Conservation (phyloP, 495 filamentous ascomycete genomes). For the Oidiodendron maius region DNA sequence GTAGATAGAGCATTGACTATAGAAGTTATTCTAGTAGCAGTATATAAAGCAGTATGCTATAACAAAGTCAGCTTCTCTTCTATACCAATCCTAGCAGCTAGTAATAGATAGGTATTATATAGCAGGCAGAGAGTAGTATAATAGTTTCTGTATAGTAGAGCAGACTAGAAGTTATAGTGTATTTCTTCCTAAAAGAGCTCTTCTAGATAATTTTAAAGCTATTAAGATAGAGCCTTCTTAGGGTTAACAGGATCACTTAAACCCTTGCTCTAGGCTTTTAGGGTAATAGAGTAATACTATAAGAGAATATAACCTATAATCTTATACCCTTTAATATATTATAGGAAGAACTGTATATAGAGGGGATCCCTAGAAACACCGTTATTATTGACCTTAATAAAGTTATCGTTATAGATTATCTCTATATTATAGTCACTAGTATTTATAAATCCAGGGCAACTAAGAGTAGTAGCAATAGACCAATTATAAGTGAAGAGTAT, state of each 20-base stretch:
- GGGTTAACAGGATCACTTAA: conserved; percentile 94
- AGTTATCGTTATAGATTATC: conserved; percentile 95
- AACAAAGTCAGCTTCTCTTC: conserved; percentile 88
- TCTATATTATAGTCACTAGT: conserved; percentile 97
- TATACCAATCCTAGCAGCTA: conserved; percentile 53
- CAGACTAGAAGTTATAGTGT: conserved; percentile 93
- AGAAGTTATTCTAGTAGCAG: conserved; percentile 92
- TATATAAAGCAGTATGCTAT: conserved; percentile 93
- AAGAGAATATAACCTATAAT: conserved; percentile 98
- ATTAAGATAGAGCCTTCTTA: conserved; percentile 96
- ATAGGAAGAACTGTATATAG: conserved; percentile 97
- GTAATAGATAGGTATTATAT: conserved; percentile 96
- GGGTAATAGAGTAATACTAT: conserved; percentile 94
- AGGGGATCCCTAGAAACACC: conserved; percentile 77
- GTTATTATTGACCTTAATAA: conserved; percentile 63
- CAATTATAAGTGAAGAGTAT: conserved; percentile 79
- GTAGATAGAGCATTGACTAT: conserved; percentile 85
- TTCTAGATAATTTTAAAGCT: conserved; percentile 93
- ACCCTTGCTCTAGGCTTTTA: conserved; percentile 80
- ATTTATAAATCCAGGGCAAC: conserved; percentile 82
- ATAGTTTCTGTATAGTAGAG: conserved; percentile 90
- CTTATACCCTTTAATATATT: conserved; percentile 96
- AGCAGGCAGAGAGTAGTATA: conserved; percentile 94
- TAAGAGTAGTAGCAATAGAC: conserved; percentile 80
- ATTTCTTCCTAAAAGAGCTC: conserved; percentile 84